A percentile compares a stretch with the other conserved stretches of the same genome.
phyloP scores from a whole-genome alignment of 345 rosid genomes.

The Excoecaria cochinchinensis region DNA sequence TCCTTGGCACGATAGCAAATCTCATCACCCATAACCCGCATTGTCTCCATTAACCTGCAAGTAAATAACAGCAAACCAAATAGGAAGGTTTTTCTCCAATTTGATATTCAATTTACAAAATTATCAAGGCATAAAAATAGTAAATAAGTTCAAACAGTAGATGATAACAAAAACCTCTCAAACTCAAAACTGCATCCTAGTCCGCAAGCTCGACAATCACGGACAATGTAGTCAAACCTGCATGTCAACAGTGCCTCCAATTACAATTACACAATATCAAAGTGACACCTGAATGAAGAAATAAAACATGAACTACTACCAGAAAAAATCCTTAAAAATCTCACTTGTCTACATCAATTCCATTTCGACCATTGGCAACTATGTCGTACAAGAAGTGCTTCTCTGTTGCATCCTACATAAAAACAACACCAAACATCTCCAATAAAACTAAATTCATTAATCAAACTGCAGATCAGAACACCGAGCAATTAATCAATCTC shows the following conservation, averaged over 20 bases:
- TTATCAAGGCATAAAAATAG: neutral
- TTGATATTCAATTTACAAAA: neutral
- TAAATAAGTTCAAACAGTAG: constrained; percentile 11
- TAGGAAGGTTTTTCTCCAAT: neutral
- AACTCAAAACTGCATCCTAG: constrained; percentile 82
- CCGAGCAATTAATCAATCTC: no score
- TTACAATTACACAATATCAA: neutral
- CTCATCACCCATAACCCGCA: constrained; percentile 87
- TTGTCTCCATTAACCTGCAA: constrained; percentile 82
- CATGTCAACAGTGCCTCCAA: constrained; percentile 11
- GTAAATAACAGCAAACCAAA: constrained; percentile 23
- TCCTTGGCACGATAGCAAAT: constrained; percentile 91
- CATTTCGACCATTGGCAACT: constrained; percentile 97
- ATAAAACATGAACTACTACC: neutral
- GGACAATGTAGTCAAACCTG: constrained; percentile 95
- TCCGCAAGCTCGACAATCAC: constrained; percentile 93
- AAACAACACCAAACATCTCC: constrained; percentile 8
- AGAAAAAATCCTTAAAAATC: constrained; percentile 2
- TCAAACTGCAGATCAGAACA: neutral
- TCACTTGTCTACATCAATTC: constrained; percentile 91
- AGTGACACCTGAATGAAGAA: constrained; percentile 10
- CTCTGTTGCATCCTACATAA: constrained; percentile 50
- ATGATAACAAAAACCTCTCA: constrained; percentile 51
- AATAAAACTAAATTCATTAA: constrained; percentile 9
- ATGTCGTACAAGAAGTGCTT: constrained; percentile 87